These are phyloP conservation scores for Gyromitra esculenta DNA, from an alignment of 2,329 filamentous ascomycete species.

Conservation along the genomic window DNA sequence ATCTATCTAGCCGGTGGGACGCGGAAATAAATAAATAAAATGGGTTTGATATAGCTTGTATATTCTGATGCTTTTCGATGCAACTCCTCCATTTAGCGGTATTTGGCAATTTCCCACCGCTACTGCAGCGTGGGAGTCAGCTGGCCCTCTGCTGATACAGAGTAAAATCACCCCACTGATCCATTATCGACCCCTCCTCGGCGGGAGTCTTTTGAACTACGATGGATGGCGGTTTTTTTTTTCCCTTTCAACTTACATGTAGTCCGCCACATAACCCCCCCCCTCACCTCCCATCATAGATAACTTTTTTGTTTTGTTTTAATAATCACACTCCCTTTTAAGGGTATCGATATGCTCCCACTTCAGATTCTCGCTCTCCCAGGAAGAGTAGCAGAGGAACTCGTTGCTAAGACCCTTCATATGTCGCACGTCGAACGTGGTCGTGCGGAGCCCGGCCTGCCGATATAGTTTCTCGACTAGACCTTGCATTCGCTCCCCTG, in stretches of 20 bases:
- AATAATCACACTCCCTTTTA: conserved; percentile 36
- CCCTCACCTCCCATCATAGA: neutral
- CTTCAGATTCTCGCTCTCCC: conserved; percentile 70
- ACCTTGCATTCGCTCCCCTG: conserved; percentile 77
- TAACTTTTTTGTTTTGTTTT: neutral
- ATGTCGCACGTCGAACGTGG: conserved; percentile 75
- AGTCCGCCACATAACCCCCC: conserved; percentile 1
- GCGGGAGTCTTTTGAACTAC: neutral
- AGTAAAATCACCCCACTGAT: neutral
- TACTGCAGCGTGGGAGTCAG: conserved; percentile 26
- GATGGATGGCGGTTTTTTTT: neutral
- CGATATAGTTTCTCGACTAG: conserved; percentile 75
- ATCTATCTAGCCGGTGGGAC: neutral
- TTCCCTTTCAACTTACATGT: conserved; percentile 11
- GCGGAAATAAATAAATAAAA: conserved; percentile 4
- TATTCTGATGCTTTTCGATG: conserved; percentile 11
- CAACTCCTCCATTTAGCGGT: conserved; percentile 3
- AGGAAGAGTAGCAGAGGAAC: conserved; percentile 82
- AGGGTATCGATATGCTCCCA: conserved; percentile 59
- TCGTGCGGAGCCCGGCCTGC: conserved; percentile 70
- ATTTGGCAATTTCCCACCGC: conserved; percentile 29
- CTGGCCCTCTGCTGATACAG: conserved; percentile 6
- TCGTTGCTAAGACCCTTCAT: conserved; percentile 80
- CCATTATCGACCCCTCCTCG: neutral
- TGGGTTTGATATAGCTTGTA: conserved; percentile 3